Conservation (phyloP, 306 rosid species). For the Myrica gale region DNA sequence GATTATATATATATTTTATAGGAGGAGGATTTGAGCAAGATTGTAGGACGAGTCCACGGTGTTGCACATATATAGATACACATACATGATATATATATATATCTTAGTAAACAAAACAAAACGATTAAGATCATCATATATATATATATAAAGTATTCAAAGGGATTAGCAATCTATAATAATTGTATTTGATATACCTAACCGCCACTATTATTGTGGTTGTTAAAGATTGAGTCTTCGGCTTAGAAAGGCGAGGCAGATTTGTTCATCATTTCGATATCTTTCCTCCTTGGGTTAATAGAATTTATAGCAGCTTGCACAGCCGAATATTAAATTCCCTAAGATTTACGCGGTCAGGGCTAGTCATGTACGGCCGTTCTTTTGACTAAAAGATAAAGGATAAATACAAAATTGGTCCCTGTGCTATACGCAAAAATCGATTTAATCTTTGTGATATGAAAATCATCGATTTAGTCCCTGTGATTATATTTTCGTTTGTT, state of each 20-base stretch:
- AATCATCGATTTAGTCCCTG: no score
- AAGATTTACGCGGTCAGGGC: background rate
- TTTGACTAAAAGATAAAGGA: no score
- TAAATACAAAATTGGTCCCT: no score
- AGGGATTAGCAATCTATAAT: background rate
- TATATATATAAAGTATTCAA: background rate
- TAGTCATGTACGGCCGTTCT: no score
- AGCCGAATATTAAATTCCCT: no score
- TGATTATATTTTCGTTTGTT: no score
- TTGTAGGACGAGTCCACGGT: background rate
- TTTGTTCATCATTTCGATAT: background rate
- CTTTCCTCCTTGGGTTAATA: background rate
- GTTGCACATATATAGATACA: background rate
- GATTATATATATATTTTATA: no score
- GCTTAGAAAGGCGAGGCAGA: background rate
- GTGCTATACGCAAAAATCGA: no score
- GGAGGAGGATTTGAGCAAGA: no score
- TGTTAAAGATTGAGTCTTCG: background rate
- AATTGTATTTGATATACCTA: background rate
- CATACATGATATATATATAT: no score
- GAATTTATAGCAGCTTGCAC: background rate
- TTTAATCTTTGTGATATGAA: no score
- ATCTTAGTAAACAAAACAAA: background rate
- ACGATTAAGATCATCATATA: background rate
- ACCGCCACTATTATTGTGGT: background rate